Percentiles rank a stretch among this genome's conserved stretches.
Conservation (phyloP, 2,329 filamentous ascomycete species). For the Nothopassalora personata region DNA sequence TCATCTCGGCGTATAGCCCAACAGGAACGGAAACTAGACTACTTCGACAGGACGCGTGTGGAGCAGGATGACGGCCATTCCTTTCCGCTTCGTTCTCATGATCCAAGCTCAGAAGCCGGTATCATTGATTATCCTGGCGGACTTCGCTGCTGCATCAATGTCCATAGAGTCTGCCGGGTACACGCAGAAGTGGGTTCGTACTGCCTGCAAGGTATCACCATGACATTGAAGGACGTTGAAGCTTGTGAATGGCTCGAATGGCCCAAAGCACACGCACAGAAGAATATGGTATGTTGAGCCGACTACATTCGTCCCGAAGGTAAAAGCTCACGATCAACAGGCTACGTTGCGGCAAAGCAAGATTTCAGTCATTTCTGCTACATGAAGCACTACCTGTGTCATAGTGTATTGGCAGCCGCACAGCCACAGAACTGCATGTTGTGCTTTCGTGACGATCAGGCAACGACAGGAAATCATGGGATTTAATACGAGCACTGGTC, state of each 20-base stretch:
- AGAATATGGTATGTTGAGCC: slow-evolving; percentile 5
- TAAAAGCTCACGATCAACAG: neutral
- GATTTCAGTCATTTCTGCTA: neutral
- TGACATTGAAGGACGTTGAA: slow-evolving; percentile 12
- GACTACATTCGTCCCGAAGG: neutral
- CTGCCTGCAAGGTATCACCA: slow-evolving; percentile 18
- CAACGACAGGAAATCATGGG: neutral
- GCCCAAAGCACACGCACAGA: slow-evolving; percentile 19
- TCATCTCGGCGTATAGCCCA: neutral
- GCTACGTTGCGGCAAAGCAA: neutral
- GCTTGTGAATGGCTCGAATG: slow-evolving; percentile 23
- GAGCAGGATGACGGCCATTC: slow-evolving; percentile 13
- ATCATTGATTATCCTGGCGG: slow-evolving; percentile 22
- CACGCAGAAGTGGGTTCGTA: slow-evolving; percentile 18
- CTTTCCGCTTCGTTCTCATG: slow-evolving; percentile 13
- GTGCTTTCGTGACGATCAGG: too few relatives aligned
- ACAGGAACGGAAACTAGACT: neutral
- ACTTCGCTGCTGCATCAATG: slow-evolving; percentile 20
- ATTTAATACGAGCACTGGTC: neutral
- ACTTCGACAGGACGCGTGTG: slow-evolving; percentile 6
- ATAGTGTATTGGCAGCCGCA: neutral
- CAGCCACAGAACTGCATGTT: too few relatives aligned
- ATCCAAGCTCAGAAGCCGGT: slow-evolving; percentile 16
- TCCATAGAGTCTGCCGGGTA: slow-evolving; percentile 18
- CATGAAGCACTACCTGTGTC: neutral